Base-by-base conservation (phyloP, 2,329 filamentous ascomycete species). In the Botrytis medusae region DNA sequence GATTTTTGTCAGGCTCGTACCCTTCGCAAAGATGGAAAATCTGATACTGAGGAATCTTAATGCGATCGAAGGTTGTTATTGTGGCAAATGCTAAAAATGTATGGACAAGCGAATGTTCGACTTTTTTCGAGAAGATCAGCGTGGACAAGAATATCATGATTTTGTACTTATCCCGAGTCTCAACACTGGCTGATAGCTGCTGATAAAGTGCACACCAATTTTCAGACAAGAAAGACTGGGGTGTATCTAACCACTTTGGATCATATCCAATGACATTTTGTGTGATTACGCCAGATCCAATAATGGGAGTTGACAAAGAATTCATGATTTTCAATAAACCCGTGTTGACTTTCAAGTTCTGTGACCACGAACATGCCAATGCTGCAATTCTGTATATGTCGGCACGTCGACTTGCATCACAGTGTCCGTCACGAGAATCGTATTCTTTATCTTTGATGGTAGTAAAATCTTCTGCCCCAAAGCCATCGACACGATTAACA, bases 401-500 rank as follows among this genome's bases (percentile, higher is more conserved):
- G 22, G 57, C 46, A 48, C 77, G 77, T 48, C 73, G 71, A 22
- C 3, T 8, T 25, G 29, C 67, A 16, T 74, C 70, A 16, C 42
- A 29, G 22, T 59, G 34, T 37, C 69, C 72, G 73, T 84, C 83
- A 62, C 82, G 78, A 14, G 74, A 69, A n/a, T 29, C 1, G 70
- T 85, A 85, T 2, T 37, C 48, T 7, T n/a, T 7, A 73, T 85
- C 84, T 60, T 78, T 44, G 0, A 57, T 44, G 4, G 60, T 25
- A 0, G 79, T 83, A 73, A 81, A 79, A n/a, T 77, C 62, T 73
- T 84, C 83, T 5, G 82, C 82, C 6, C 84, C 84, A 74, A 83
- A 85, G 0, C 76, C 78, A 69, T 79, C 69, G 3, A 80, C 75
- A 46, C 78, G 79, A 69, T 82, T 83, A 8, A 74, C 70, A 14